Base-by-base conservation (phyloP, 345 rosid species). In the Microthlaspi erraticum region DNA sequence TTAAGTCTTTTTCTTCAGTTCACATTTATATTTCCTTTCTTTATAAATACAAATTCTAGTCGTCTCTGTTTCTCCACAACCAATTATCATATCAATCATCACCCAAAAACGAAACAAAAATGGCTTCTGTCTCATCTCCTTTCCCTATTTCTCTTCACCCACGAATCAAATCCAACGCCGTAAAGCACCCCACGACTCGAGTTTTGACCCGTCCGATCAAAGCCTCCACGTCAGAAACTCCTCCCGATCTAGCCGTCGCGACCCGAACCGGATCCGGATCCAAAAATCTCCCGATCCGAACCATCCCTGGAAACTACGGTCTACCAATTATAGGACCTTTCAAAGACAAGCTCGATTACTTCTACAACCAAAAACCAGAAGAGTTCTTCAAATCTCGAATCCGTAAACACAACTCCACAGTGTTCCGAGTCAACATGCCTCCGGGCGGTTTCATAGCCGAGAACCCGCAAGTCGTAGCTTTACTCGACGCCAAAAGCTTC, bases 401-500 rank as follows among this genome's bases (percentile, higher is more conserved):
- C 42, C 84, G 84, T 10, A 89, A 85, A 71, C 77, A 94, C 76
- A 54, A 81, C n/a, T 94, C 99, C 0, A 91, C 97, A 0, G 89
- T 94, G 13, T 84, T 75, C 33, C 75, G 88, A 32, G 77, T 81
- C 49, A 93, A 93, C 76, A 85, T 93, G 84, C 97, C 97, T 9
- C 95, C 98, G 0, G 98, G 98, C 2, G 91, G 93, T 9, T 78
- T 74, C 70, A 86, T 94, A 32, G 70, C 96, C 38, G 52, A 80
- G 0, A 79, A 88, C 41, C 88, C 96, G 10, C 82, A 73, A 7
- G 97, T 89, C 49, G 72, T 94, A 29, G 91, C 80, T 52, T 72
- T 94, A 45, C 95, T 94, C 33, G 99, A 94, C 80, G 97, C 88
- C 1, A 87, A 89, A 83, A 91, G 97, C 81, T 94, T 94, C 55